These are phyloP conservation scores for Diaporthe velutina DNA, from an alignment of 2,329 filamentous ascomycete species.

Conservation along the genomic window DNA sequence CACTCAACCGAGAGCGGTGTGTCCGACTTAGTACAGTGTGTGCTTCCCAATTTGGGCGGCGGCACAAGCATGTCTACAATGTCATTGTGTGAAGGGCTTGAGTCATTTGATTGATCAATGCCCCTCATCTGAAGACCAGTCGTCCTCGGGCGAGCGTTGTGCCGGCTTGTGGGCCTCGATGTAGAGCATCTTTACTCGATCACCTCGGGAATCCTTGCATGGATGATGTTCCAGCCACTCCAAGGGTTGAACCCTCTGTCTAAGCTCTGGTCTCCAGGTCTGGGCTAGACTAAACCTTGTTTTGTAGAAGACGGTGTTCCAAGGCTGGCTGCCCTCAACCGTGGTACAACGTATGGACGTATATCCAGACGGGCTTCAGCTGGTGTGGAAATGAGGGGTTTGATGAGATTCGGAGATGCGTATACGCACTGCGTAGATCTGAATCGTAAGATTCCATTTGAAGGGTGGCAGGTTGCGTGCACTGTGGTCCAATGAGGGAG, in stretches of 20 bases:
- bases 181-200: not conserved
- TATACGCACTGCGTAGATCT: not conserved
- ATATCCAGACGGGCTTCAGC: no score
- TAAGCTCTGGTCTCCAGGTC: not conserved
- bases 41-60: not conserved
- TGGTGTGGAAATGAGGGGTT: not conserved
- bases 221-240: not conserved
- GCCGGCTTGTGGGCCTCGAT: not conserved
- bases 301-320: not conserved
- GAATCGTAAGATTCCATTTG: not conserved
- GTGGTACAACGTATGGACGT: not conserved
- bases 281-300: slow-evolving; percentile 18
- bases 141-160: not conserved
- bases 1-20: slow-evolving; percentile 22
- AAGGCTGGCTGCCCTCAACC: not conserved
- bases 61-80: not conserved
- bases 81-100: not conserved
- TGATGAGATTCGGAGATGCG: not conserved
- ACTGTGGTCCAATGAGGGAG: not conserved
- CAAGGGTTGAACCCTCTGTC: not conserved
- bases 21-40: not conserved
- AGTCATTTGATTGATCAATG: slow-evolving; percentile 5
- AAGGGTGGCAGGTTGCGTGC: slow-evolving; percentile 8
- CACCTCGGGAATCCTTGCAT: not conserved
- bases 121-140: not conserved